Base-by-base conservation (phyloP, 768 basidiomycete species). In the Boletus reticulatus region DNA sequence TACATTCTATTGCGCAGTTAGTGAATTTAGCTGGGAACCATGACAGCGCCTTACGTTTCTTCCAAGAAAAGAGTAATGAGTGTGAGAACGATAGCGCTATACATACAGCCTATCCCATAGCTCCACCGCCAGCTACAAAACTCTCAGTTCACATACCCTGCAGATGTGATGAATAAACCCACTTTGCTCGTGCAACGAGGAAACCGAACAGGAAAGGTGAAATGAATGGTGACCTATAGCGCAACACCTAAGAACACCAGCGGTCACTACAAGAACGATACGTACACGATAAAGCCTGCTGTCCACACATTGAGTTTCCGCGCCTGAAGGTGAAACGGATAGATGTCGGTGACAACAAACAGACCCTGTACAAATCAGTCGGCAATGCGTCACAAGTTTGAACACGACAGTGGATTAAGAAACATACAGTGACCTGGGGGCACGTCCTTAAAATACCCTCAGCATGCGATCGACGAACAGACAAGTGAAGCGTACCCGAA, bases 251-350 rank as follows among this genome's bases (percentile, higher is more conserved):
- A 53, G 52, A 50, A 51, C 51, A 2, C 36, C 1, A 59, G 64
- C 1, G 67, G 53, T 62, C 63, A 69, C 4, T 67, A 70, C 4
- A 19, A 17, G 12, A 73, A 73, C 24, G 72, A 29, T 9, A 84
- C 11, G 82, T 84, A 14, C 70, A 70, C 59, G 48, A 84, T 71
- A 64, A 81, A 80, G 1, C 80, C 82, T 55, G 78, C 72, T 1
- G 82, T 81, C 82, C 81, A 82, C 24, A 80, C 50, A 52, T 79
- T 80, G 24, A 81, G 68, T 68, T 79, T 80, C 24, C 77, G 71
- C 4, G 79, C 80, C 54, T 82, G 80, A 13, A 79, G 70, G 53
- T 82, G 81, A 67, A 82, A 83, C 4, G 81, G 81, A 61, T 72
- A 82, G 39, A 83, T 71, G 53, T 81, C 80, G 29, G 76, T 77